These are phyloP conservation scores for Dalbergia oliveri DNA, from an alignment of 306 rosid genomes.

Conservation along the genomic window DNA sequence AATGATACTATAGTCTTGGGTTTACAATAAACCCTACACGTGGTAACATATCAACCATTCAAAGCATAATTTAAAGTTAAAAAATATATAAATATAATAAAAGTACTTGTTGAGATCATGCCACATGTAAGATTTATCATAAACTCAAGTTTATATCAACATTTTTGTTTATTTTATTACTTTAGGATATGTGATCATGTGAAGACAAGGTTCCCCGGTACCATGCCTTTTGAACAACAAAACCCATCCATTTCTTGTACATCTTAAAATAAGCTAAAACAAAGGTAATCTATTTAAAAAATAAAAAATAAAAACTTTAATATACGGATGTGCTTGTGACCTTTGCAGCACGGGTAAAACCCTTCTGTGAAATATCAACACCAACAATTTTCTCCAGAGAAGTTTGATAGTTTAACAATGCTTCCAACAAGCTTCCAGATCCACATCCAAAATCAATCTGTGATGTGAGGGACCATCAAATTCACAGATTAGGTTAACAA, in stretches of 20 bases:
- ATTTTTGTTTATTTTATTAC: background rate
- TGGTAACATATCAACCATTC: too few species aligned
- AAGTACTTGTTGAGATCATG: too few species aligned
- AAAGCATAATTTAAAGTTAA: too few species aligned
- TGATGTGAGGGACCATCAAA: conserved; percentile 50
- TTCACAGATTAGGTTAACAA: conserved; percentile 29
- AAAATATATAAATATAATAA: too few species aligned
- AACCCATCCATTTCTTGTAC: conserved; percentile 11
- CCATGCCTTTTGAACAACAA: conserved; percentile 5
- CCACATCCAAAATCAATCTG: conserved; percentile 99
- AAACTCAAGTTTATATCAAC: too few species aligned
- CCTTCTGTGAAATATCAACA: conserved; percentile 86
- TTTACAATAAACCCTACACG: too few species aligned
- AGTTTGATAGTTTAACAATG: conserved; percentile 74
- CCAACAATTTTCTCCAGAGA: conserved; percentile 87
- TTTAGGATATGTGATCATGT: conserved; percentile 1
- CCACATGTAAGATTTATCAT: too few species aligned
- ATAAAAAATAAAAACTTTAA: conserved; percentile 17
- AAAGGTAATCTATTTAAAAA: background rate
- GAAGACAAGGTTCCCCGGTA: conserved; percentile 18
- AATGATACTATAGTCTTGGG: too few species aligned
- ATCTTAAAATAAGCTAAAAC: background rate
- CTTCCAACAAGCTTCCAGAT: conserved; percentile 97
- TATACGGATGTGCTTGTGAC: conserved; percentile 51
- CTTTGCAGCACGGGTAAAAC: conserved; percentile 92